These are phyloP conservation scores for Chionographis japonica DNA, from an alignment of 106 monocot species.

Conservation along the genomic window DNA sequence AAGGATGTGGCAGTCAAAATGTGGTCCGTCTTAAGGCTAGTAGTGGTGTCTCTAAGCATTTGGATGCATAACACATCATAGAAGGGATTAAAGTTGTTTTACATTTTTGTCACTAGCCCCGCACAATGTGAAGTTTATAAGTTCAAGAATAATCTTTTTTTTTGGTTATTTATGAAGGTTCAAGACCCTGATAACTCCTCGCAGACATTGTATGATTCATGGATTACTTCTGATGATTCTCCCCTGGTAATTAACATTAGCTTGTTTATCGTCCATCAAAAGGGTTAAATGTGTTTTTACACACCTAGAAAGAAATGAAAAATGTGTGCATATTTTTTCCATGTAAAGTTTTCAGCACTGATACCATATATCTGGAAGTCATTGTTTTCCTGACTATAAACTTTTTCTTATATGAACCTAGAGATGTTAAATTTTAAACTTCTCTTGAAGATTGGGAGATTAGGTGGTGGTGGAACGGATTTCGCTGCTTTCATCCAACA, in stretches of 20 bases:
- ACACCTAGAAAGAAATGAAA: too few relatives aligned
- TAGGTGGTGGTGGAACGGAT: slow-evolving; percentile 70
- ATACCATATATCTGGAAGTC: too few relatives aligned
- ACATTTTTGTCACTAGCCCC: neutral
- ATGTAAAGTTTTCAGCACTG: too few relatives aligned
- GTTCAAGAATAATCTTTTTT: neutral
- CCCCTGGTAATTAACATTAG: slow-evolving; percentile 27
- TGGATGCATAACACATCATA: too few relatives aligned
- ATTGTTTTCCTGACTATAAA: neutral
- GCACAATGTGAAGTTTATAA: neutral
- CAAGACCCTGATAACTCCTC: slow-evolving; percentile 74
- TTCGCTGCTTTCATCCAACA: slow-evolving; percentile 74
- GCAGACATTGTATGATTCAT: slow-evolving; percentile 62
- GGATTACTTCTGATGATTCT: slow-evolving; percentile 36
- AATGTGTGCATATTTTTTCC: too few relatives aligned
- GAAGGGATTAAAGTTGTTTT: neutral
- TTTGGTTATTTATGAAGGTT: slow-evolving; percentile 41
- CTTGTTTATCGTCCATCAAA: neutral
- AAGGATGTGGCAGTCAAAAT: too few relatives aligned
- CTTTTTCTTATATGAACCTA: neutral
- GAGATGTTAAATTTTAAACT: neutral
- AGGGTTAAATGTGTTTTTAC: too few relatives aligned
- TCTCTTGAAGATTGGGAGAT: slow-evolving; percentile 57
- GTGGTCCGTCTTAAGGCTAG: too few relatives aligned
- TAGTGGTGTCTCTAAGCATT: too few relatives aligned